Evolutionary conservation across 225 moss, liverwort and hornwort species (phyloP), one percentile per base, ranked within the genome.

Genomic region (Rhytidiadelphus loreus): DNA sequence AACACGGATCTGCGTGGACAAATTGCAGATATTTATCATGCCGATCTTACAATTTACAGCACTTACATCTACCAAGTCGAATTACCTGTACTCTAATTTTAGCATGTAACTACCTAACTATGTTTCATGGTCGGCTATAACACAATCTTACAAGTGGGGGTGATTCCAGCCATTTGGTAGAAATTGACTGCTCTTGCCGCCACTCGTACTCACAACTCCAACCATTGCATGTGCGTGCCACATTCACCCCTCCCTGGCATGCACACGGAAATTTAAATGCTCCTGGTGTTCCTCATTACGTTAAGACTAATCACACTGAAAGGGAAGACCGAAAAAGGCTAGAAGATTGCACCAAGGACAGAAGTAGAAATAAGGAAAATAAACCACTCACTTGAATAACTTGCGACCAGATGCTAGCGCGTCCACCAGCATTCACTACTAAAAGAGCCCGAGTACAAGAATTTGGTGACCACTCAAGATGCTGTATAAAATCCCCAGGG

Each of bases 171-270:
- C 99, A 99, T 80, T 99, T 97, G 28, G 95, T 93, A 60, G 92
- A 89, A 60, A 92, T 93, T 86, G 97, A 94, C 55, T 96, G 94
- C 88, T 96, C 99, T 92, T 99, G 97, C 85, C 95, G 95, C 97
- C 97, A 99, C 75, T 96, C 97, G 89, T 96, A 93, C 93, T 99
- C 99, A 92, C 97, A 99, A 90, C 89, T 94, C 99, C 99, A 99
- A 84, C 96, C 96, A 94, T 96, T 99, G 62, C 95, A 92, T 20
- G 95, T 94, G 84, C 89, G 93, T 83, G 97, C 99, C 80, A 96
- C 96, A 94, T 93, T 99, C 78, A 90, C 82, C 39, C 95, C 86
- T 87, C 96, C 99, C 99, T 99, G 90, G 57, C 82, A 88, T 83
- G 77, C 86, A 89, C 22, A 52, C 83, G 39, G 46, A 72, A 60